Evolutionary conservation across 1,139 yeast genomes (phyloP).

Genomic region (Protomyces pachydermus): DNA sequence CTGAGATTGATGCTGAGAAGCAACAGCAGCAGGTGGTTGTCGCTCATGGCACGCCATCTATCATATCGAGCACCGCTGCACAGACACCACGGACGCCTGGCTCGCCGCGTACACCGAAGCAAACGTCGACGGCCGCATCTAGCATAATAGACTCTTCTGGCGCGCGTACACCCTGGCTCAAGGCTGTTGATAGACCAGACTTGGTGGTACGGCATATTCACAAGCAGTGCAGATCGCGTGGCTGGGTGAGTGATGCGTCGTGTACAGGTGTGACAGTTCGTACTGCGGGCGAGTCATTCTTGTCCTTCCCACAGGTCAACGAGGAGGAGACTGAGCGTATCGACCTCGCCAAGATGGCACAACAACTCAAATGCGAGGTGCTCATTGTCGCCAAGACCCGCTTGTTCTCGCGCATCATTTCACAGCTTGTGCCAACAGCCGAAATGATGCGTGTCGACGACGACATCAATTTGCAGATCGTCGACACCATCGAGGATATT

Average conservation of each 20-base stretch:
- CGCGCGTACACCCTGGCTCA: neutral
- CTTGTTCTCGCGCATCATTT: neutral
- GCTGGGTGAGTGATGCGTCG: neutral
- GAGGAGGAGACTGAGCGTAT: neutral
- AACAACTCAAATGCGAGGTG: conserved; percentile 2
- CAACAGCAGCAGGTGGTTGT: neutral
- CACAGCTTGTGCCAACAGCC: neutral
- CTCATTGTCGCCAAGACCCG: neutral
- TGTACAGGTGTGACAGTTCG: neutral
- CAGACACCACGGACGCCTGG: neutral
- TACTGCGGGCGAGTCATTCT: neutral
- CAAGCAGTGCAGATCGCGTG: conserved; percentile 7
- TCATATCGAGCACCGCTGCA: neutral
- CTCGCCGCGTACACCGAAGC: neutral
- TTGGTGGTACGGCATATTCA: neutral
- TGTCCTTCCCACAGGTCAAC: neutral
- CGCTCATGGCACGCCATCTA: neutral
- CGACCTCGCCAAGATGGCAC: neutral
- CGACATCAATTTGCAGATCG: conserved; percentile 1
- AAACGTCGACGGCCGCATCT: neutral
- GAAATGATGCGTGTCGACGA: conserved; percentile 7
- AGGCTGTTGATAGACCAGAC: conserved; percentile 1
- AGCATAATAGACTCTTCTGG: neutral
- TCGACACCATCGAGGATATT: neutral
- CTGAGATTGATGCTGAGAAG: neutral